These are phyloP conservation scores for Blastomyces silverae DNA, from an alignment of 2,329 filamentous ascomycete genomes.

Conservation along the genomic window DNA sequence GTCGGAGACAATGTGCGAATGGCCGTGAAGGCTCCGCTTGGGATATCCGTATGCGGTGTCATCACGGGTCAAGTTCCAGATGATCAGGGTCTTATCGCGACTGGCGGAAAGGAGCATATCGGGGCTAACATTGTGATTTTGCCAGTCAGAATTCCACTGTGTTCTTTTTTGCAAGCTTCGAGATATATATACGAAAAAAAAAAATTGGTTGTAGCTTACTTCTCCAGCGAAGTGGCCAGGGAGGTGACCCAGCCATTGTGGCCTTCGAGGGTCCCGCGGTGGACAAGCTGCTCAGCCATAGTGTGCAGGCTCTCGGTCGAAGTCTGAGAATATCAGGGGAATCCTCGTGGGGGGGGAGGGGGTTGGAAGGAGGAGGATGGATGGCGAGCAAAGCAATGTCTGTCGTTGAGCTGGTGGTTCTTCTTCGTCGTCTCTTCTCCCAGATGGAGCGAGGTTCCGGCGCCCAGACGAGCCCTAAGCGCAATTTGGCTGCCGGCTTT, in stretches of 20 bases:
- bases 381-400: constrained; percentile 32
- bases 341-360: constrained; percentile 29
- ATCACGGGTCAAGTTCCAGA: constrained; percentile 99
- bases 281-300: constrained; percentile 92
- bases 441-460: constrained; percentile 29
- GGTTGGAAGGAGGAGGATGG: constrained; percentile 30
- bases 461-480: constrained; percentile 37
- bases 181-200: not conserved
- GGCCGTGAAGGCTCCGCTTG: constrained; percentile 96
- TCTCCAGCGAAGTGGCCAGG: constrained; percentile 97
- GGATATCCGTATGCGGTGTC: constrained; percentile 98
- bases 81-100: constrained; percentile 98
- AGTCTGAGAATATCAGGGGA: constrained; percentile 36
- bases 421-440: constrained; percentile 34
- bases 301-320: constrained; percentile 33
- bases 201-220: constrained; percentile 55
- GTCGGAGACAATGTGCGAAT: constrained; percentile 99
- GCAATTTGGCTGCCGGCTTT: constrained; percentile 25
- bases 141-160: constrained; percentile 7
- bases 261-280: constrained; percentile 96
- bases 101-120: constrained; percentile 99
- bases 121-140: constrained; percentile 53
- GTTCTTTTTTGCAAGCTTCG: constrained; percentile 11
- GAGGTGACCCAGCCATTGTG: constrained; percentile 99
- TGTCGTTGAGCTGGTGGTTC: constrained; percentile 20